Base-by-base conservation (phyloP, 345 rosid genomes). In the Jatropha curcas region DNA sequence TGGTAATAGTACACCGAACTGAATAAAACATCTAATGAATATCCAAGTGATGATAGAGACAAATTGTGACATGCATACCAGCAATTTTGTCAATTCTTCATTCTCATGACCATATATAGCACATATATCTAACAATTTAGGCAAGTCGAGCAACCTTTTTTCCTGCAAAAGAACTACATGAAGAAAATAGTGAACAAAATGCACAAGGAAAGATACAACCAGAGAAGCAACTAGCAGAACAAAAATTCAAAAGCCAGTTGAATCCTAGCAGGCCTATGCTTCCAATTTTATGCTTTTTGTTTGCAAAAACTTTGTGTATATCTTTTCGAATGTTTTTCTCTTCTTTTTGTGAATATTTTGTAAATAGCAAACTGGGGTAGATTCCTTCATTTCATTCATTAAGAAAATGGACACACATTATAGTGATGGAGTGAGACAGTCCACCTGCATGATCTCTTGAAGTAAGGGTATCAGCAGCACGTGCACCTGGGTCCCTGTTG, bases 91-190 rank as follows among this genome's bases (percentile, higher is more conserved):
- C 82, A 95, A 72, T 65, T 90, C 94, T 84, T 83, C 90, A 84
- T 95, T 95, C 80, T 90, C 98, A 83, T 86, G 98, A 72, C 97
- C 96, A 80, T 89, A 92, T 60, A 92, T 86, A 74, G 94, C 97
- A 73, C 96, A 92, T 67, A 91, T 84, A 83, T 95, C 99, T 81
- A 95, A 82, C 83, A 95, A 81, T 85, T 90, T 95, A 6, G 99
- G 96, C 86, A 92, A 83, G 81, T 95, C 92, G 65, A 95, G 96
- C 77, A 92, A 76, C 81, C 82, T 87, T 76, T 84, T 92, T 63
- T 88, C 99, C 97, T 95, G 96, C 97, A 92, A 80, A 80, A 95
- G 85, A 75, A 76, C 99, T 95, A 88, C 82, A 89, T 34, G 65
- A 68, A 77, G 50, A 81, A 84, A n/a, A 70, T 72, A 68, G 75